A percentile compares a stretch with the other conserved stretches of the same genome.
phyloP scores from a whole-genome alignment of 2,329 filamentous ascomycete genomes.

The Biscogniauxia marginata region DNA sequence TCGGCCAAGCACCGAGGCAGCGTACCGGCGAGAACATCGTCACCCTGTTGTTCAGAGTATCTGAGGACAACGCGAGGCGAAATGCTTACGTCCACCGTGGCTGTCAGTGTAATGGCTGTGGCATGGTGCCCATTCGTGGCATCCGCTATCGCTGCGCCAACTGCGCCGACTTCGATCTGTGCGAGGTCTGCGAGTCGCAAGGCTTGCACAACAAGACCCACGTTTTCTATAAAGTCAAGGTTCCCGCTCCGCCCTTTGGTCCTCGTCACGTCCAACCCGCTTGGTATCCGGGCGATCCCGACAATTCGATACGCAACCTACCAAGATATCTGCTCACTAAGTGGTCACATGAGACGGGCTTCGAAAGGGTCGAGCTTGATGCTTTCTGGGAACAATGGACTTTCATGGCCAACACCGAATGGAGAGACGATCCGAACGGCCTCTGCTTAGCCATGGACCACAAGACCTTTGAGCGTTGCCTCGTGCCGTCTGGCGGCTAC shows the following conservation, averaged over 20 bases:
- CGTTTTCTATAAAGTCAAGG: slow-evolving; percentile 92
- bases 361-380: slow-evolving; percentile 85
- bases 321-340: slow-evolving; percentile 65
- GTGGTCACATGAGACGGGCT: slow-evolving; percentile 68
- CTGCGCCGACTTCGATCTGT: slow-evolving; percentile 93
- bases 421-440: slow-evolving; percentile 75
- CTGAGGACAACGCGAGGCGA: slow-evolving; percentile 84
- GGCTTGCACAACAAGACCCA: slow-evolving; percentile 83
- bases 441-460: slow-evolving; percentile 84
- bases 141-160: slow-evolving; percentile 94
- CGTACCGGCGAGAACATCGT: slow-evolving; percentile 76
- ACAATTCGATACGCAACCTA: slow-evolving; percentile 66
- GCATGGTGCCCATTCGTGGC: slow-evolving; percentile 83
- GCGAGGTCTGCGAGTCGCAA: slow-evolving; percentile 84
- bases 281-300: slow-evolving; percentile 86
- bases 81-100: slow-evolving; percentile 91
- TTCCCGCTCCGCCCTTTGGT: slow-evolving; percentile 82
- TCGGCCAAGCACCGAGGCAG: slow-evolving; percentile 39
- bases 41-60: slow-evolving; percentile 84
- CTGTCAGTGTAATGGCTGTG: slow-evolving; percentile 88
- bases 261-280: slow-evolving; percentile 77
- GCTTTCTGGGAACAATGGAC: slow-evolving; percentile 97
- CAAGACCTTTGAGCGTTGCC: slow-evolving; percentile 86
- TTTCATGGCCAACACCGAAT: slow-evolving; percentile 85
- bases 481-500: slow-evolving; percentile 81